Percentiles rank a stretch among this genome's conserved stretches.
Evolutionary conservation across 805 yeast species (phyloP).

Genomic region (Blastobotrys peoriensis): DNA sequence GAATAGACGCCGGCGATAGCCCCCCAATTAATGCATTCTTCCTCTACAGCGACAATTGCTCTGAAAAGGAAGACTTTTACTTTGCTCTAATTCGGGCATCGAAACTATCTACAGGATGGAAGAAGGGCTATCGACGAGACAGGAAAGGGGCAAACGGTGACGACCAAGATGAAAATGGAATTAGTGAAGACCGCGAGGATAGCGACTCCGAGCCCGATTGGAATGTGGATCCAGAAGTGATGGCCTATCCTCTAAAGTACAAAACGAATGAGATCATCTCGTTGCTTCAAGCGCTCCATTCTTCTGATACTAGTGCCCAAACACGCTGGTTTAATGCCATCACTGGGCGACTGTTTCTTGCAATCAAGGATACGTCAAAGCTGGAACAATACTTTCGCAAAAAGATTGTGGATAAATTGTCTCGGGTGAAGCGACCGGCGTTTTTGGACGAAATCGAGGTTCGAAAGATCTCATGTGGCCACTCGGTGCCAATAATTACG

Average conservation of each 20-base stretch:
- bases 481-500: constrained; percentile 72
- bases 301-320: constrained; percentile 75
- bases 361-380: constrained; percentile 64
- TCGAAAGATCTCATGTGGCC: constrained; percentile 66
- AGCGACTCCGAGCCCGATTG: constrained; percentile 10
- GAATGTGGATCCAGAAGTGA: constrained; percentile 48
- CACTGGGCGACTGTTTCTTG: constrained; percentile 73
- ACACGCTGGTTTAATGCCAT: constrained; percentile 90
- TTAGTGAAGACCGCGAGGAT: constrained; percentile 1
- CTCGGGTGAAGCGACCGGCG: constrained; percentile 78
- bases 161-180: no score
- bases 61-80: constrained; percentile 90
- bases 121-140: no score
- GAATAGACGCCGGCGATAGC: constrained; percentile 16
- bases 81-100: constrained; percentile 77
- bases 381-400: constrained; percentile 52
- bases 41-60: constrained; percentile 69
- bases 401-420: constrained; percentile 64
- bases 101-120: constrained; percentile 30
- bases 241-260: constrained; percentile 71
- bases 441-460: constrained; percentile 80
- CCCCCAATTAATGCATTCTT: constrained; percentile 43
- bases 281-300: constrained; percentile 69
- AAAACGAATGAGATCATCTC: constrained; percentile 65
- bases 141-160: no score